phyloP scores from a whole-genome alignment of 139 green algal genomes.

The Chara braunii region DNA sequence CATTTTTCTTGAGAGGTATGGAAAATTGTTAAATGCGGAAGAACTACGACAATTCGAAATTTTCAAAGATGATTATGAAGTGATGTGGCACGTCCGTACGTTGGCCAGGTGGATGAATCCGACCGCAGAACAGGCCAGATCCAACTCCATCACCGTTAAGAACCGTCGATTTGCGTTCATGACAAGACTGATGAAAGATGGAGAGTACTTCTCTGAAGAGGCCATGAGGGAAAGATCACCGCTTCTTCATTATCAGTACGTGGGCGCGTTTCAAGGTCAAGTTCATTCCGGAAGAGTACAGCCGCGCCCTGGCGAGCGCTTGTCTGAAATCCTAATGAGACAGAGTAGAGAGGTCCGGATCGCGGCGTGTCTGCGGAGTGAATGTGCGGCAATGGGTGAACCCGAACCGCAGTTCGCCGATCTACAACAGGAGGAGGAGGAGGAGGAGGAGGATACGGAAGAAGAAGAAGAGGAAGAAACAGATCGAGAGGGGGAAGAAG shows the following conservation, averaged over 20 bases:
- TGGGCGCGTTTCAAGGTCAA: constrained; percentile 43
- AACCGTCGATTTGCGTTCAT: constrained; percentile 66
- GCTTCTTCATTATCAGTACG: constrained; percentile 60
- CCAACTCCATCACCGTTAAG: constrained; percentile 30
- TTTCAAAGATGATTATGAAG: constrained; percentile 27
- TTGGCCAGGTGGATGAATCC: not conserved
- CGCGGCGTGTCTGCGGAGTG: constrained; percentile 6
- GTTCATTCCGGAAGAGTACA: not conserved
- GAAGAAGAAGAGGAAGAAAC: not conserved
- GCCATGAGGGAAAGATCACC: constrained; percentile 58
- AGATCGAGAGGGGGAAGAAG: not conserved
- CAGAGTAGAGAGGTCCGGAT: constrained; percentile 49
- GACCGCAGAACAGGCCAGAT: not conserved
- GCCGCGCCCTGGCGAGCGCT: constrained; percentile 22
- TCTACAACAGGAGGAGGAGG: not conserved
- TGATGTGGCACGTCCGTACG: constrained; percentile 21
- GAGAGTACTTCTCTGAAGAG: constrained; percentile 61
- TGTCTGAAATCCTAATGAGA: constrained; percentile 36
- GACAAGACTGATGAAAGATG: constrained; percentile 41
- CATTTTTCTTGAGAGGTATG: constrained; percentile 25
- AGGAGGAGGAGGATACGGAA: constrained; percentile 1
- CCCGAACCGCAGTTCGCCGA: not conserved
- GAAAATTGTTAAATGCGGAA: not conserved
- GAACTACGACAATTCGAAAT: constrained; percentile 24
- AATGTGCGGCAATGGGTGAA: constrained; percentile 43